Evolutionary conservation across 495 filamentous ascomycete genomes (phyloP).

Genomic region (Penicillium lagena): DNA sequence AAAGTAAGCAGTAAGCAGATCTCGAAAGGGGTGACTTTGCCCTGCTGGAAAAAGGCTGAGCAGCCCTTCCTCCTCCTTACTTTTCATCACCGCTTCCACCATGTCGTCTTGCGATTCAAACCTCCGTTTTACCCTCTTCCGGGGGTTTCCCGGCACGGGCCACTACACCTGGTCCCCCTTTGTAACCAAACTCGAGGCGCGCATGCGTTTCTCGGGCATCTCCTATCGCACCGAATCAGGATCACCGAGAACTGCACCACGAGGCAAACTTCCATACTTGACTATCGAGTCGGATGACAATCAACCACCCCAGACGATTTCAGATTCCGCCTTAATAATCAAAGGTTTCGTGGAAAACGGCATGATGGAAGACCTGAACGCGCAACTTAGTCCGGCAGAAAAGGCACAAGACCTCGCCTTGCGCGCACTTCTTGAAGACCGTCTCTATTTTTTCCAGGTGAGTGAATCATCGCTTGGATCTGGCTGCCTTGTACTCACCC

Average conservation of each 20-base stretch:
- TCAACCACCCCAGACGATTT: conserved; percentile 3
- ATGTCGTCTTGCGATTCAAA: no score
- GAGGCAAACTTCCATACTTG: conserved; percentile 56
- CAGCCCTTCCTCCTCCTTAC: no score
- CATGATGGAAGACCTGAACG: conserved; percentile 43
- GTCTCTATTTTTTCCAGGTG: conserved; percentile 50
- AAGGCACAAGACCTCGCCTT: conserved; percentile 45
- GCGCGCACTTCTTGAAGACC: conserved; percentile 53
- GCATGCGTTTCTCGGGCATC: conserved; percentile 48
- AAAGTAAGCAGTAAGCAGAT: no score
- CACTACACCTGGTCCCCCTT: conserved; percentile 58
- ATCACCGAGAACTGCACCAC: conserved; percentile 35
- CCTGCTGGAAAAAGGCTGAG: no score
- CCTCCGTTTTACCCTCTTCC: conserved; percentile 39
- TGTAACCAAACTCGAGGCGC: conserved; percentile 58
- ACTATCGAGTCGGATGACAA: conserved; percentile 11
- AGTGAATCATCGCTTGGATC: background rate
- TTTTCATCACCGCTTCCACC: no score
- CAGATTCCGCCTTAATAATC: conserved; percentile 52
- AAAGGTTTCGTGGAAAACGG: conserved; percentile 33
- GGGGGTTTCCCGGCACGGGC: conserved; percentile 36
- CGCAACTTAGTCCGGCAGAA: conserved; percentile 19
- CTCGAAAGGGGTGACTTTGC: no score
- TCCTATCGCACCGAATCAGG: conserved; percentile 41
- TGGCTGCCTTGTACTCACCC: background rate